Evolutionary conservation across 768 basidiomycete genomes (phyloP).

Genomic region (Leucocoprinus leucothites): DNA sequence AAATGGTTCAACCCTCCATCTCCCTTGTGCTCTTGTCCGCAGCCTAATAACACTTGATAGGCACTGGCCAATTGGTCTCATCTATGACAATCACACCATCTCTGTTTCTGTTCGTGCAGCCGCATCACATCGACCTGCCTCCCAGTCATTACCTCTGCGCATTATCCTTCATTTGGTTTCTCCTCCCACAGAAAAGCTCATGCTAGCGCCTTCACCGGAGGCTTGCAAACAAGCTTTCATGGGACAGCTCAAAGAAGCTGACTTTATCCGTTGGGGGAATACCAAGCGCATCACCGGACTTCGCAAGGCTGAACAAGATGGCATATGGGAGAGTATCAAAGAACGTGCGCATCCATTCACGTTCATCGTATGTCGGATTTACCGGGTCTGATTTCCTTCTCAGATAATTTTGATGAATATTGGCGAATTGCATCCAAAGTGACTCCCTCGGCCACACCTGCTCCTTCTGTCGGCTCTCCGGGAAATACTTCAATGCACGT

Average conservation of each 20-base stretch:
- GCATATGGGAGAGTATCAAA: constrained; percentile 94
- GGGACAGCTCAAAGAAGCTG: constrained; percentile 94
- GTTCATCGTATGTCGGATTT: constrained; percentile 6
- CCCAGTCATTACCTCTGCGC: constrained; percentile 58
- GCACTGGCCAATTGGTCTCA: constrained; percentile 97
- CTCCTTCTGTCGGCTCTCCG: constrained; percentile 56
- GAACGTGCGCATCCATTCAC: constrained; percentile 79
- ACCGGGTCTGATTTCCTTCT: constrained; percentile 4
- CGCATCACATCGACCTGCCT: constrained; percentile 28
- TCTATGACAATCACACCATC: constrained; percentile 83
- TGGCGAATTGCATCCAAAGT: constrained; percentile 94
- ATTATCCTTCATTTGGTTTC: constrained; percentile 84
- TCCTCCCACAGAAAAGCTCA: constrained; percentile 82
- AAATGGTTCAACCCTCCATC: constrained; percentile 62
- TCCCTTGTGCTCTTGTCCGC: background rate
- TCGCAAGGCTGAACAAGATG: constrained; percentile 90
- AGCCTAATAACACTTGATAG: constrained; percentile 39
- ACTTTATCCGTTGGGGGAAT: constrained; percentile 96
- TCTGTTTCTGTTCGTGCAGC: constrained; percentile 54
- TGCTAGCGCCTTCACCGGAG: constrained; percentile 77
- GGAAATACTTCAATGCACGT: constrained; percentile 59
- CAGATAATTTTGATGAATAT: constrained; percentile 95
- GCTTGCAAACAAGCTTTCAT: constrained; percentile 92
- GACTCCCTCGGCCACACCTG: constrained; percentile 76
- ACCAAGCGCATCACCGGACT: constrained; percentile 91